phyloP scores from a whole-genome alignment of 2,329 filamentous ascomycete genomes.

The Fusarium sp. region DNA sequence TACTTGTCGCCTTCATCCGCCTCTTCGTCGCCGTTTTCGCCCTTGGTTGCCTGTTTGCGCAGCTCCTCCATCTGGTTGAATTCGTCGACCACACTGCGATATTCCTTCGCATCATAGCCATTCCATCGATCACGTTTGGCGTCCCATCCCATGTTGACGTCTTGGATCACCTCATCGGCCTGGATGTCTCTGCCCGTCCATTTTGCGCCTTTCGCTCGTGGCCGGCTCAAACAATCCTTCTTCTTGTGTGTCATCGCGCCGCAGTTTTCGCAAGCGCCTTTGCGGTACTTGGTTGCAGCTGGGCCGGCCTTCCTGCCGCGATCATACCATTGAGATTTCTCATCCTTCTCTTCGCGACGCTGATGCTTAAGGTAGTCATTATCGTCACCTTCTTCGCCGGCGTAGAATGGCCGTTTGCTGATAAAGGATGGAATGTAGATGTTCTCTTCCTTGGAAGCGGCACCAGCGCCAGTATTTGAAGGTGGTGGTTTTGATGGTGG shows the following conservation, averaged over 20 bases:
- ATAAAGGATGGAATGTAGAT: slow-evolving; percentile 99
- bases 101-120: slow-evolving; percentile 92
- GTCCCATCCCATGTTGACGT: slow-evolving; percentile 92
- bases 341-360: slow-evolving; percentile 70
- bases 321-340: slow-evolving; percentile 90
- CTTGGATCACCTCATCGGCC: slow-evolving; percentile 87
- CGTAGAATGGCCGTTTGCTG: slow-evolving; percentile 96
- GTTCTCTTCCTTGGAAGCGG: slow-evolving; percentile 85
- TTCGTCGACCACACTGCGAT: slow-evolving; percentile 86
- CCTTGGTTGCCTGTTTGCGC: slow-evolving; percentile 63
- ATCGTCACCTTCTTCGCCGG: slow-evolving; percentile 79
- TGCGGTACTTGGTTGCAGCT: slow-evolving; percentile 95
- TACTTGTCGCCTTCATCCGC: slow-evolving; percentile 77
- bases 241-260: slow-evolving; percentile 96
- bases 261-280: slow-evolving; percentile 98
- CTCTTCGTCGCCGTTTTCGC: slow-evolving; percentile 61
- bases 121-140: slow-evolving; percentile 98
- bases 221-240: slow-evolving; percentile 91
- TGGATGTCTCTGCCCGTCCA: slow-evolving; percentile 95
- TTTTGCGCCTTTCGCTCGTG: slow-evolving; percentile 87
- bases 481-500: slow-evolving; percentile 51
- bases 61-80: slow-evolving; percentile 88
- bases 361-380: slow-evolving; percentile 97
- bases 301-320: slow-evolving; percentile 85
- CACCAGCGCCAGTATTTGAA: slow-evolving; percentile 51